A percentile compares a stretch with the other conserved stretches of the same genome.
Conservation (phyloP, 2,329 filamentous ascomycete genomes). For the Calonectria multiphialidica region DNA sequence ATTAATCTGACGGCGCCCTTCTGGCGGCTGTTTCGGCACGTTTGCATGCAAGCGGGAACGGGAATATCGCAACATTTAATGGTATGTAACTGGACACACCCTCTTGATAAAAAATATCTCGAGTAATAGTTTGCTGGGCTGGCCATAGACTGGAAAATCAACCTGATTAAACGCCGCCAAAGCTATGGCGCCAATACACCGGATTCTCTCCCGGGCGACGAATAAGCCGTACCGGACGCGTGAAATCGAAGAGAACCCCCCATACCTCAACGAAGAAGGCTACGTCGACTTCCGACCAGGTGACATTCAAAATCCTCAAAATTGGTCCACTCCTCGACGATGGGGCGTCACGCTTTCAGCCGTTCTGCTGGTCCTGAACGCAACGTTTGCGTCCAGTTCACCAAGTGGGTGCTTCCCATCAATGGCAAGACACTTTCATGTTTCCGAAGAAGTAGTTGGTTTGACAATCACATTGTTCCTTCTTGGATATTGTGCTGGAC, state of each 20-base stretch:
- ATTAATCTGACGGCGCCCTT: too few species aligned
- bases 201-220: conserved; percentile 60
- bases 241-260: conserved; percentile 36
- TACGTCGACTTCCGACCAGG: conserved; percentile 62
- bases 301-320: conserved; percentile 64
- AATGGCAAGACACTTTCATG: conserved; percentile 49
- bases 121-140: too few species aligned
- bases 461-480: conserved; percentile 66
- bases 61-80: too few species aligned
- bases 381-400: not conserved
- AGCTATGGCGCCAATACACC: conserved; percentile 40
- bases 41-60: too few species aligned
- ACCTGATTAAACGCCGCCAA: too few species aligned
- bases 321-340: conserved; percentile 58
- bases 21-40: too few species aligned
- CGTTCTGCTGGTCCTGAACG: conserved; percentile 56
- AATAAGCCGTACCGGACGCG: conserved; percentile 64
- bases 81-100: too few species aligned
- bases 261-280: conserved; percentile 62
- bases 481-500: conserved; percentile 66
- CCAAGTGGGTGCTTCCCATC: not conserved
- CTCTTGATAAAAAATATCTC: too few species aligned
- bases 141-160: too few species aligned
- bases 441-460: conserved; percentile 60
- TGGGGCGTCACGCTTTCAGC: conserved; percentile 55